Base-by-base conservation (phyloP, 495 filamentous ascomycete species). In the Penicillium tannophilum region DNA sequence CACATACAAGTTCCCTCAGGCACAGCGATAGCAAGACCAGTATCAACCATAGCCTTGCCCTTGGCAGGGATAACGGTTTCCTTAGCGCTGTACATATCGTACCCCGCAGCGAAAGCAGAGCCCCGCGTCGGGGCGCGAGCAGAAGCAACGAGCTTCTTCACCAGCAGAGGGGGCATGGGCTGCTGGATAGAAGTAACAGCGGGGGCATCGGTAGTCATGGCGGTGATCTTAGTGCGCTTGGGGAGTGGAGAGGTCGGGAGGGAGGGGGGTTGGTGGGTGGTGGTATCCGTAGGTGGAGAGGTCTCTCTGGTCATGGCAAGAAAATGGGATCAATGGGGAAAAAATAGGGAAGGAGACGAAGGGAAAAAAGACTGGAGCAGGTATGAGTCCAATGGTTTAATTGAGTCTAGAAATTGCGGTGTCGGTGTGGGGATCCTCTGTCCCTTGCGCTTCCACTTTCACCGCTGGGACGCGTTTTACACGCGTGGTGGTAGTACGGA, bases 61-160 rank as follows among this genome's bases (percentile, higher is more conserved):
- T 91, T 80, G 17, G 89, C 86, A 0, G 91, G 91, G 31, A 98
- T 86, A 1, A 81, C 81, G 9, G 90, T 88, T 45, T 86, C 82
- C 63, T 83, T 83, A 5, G 92, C 82, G 49, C 87, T 87, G 71
- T 90, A 98, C 41, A 98, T 63, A 78, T 98, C 94, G 74, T 97
- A 97, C 4, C 94, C 94, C 4, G 94, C 94, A 0, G 93, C 90
- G 65, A 92, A 92, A 35, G 88, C 88, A 63, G 89, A 93, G 50
- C 93, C 93, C 60, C 93, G 84, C 0, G 92, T 98, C 7, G 94
- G 94, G 31, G 90, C 81, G 17, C 79, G 82, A 9, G 85, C 94
- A 30, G 85, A 82, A 19, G 82, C 72, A 16, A 87, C 86, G 54
- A 98, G 86, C 71, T 93, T 92, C 83, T 96, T 92, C 68, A 98